These are phyloP conservation scores for Talaromyces wortmannii DNA, from an alignment of 495 filamentous ascomycete genomes.

Conservation along the genomic window DNA sequence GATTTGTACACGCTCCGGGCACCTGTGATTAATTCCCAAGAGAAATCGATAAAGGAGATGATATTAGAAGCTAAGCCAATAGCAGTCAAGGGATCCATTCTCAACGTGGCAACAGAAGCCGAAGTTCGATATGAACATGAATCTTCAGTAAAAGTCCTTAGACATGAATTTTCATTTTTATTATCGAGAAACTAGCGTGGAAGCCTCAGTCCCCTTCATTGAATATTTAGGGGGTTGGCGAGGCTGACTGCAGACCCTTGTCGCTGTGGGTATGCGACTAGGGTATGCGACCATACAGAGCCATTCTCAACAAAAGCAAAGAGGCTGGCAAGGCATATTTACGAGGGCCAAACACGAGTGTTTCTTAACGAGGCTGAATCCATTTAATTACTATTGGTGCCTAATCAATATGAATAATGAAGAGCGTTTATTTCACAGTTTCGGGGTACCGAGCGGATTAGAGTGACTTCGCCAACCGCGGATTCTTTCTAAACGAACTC, in stretches of 20 bases:
- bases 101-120: not conserved
- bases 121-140: not conserved
- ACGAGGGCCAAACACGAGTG: too few relatives aligned
- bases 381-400: too few relatives aligned
- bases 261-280: too few relatives aligned
- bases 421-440: too few relatives aligned
- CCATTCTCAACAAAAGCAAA: too few relatives aligned
- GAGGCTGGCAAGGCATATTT: too few relatives aligned
- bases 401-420: too few relatives aligned
- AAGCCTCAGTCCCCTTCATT: not conserved
- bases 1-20: conserved; percentile 19
- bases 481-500: too few relatives aligned
- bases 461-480: too few relatives aligned
- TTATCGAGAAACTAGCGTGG: not conserved
- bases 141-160: not conserved
- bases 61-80: conserved; percentile 28
- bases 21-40: conserved; percentile 16
- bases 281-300: too few relatives aligned
- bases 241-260: not conserved
- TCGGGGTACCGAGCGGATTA: too few relatives aligned
- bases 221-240: not conserved
- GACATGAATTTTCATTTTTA: not conserved
- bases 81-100: conserved; percentile 33
- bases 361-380: too few relatives aligned
- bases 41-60: conserved; percentile 31